A percentile compares a stretch with the other conserved stretches of the same genome.
Evolutionary conservation across 495 filamentous ascomycete species (phyloP).

Genomic region (Recurvomyces mirabilis): DNA sequence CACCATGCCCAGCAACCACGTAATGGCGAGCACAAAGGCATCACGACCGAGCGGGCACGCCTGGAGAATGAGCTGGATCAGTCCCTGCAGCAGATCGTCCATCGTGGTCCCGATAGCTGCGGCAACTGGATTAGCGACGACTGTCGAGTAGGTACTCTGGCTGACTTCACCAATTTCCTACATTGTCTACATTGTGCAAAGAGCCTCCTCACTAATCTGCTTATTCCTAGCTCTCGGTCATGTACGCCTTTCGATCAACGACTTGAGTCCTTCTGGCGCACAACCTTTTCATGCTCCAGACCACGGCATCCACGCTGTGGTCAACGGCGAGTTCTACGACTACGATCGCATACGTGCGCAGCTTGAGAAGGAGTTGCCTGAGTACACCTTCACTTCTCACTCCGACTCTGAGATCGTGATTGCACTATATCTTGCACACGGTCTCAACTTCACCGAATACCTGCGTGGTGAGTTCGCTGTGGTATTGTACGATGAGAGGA

Average conservation of each 20-base stretch:
- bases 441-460: constrained; percentile 34
- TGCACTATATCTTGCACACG: constrained; percentile 40
- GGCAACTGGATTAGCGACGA: constrained; percentile 38
- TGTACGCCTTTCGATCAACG: constrained; percentile 41
- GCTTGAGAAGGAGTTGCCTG: constrained; percentile 16
- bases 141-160: constrained; percentile 28
- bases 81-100: constrained; percentile 26
- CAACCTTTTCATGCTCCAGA: constrained; percentile 37
- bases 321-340: constrained; percentile 48
- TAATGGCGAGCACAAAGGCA: constrained; percentile 2
- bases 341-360: constrained; percentile 32
- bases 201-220: background rate
- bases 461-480: constrained; percentile 43
- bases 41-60: background rate
- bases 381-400: constrained; percentile 34
- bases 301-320: constrained; percentile 37
- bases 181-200: too few species aligned
- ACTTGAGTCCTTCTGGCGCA: constrained; percentile 35
- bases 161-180: too few species aligned
- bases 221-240: constrained; percentile 31
- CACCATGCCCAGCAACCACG: background rate
- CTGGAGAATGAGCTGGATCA: constrained; percentile 5
- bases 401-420: constrained; percentile 41
- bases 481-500: constrained; percentile 36
- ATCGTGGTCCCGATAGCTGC: constrained; percentile 39